phyloP scores from a whole-genome alignment of 352 stramenopile genomes.

The Aphanomyces cochlioides region DNA sequence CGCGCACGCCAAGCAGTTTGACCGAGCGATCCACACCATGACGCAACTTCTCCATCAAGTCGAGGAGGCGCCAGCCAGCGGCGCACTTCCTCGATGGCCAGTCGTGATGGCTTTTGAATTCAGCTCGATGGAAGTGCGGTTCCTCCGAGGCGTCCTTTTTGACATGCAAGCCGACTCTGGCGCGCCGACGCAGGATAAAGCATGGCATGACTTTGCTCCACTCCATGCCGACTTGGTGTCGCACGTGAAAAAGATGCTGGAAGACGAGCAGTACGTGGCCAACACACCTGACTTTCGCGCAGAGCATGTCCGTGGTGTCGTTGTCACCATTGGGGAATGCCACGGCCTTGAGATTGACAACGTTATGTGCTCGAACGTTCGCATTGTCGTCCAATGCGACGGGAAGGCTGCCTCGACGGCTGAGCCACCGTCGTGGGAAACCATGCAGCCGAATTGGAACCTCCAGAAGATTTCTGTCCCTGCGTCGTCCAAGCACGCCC shows the following conservation, averaged over 20 bases:
- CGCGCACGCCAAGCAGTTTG: neutral
- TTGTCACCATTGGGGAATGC: conserved; percentile 19
- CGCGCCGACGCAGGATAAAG: neutral
- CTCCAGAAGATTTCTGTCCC: neutral
- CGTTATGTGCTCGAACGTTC: conserved; percentile 5
- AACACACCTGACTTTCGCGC: conserved; percentile 11
- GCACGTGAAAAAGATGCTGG: conserved; percentile 6
- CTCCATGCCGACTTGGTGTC: conserved; percentile 10
- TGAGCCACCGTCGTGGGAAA: conserved; percentile 15
- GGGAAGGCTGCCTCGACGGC: neutral
- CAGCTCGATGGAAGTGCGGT: neutral
- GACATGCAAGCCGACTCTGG: neutral
- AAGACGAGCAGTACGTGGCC: neutral
- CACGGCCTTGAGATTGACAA: conserved; percentile 4
- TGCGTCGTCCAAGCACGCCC: conserved; percentile 6
- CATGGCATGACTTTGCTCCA: conserved; percentile 14
- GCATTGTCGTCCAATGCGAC: conserved; percentile 17
- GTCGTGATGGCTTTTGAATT: conserved; percentile 13
- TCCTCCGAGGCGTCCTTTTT: conserved; percentile 6
- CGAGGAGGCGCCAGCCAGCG: neutral
- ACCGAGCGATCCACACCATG: conserved; percentile 14
- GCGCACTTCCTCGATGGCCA: neutral
- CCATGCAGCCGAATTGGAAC: conserved; percentile 28
- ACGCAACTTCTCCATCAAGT: neutral
- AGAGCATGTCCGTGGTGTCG: conserved; percentile 3